Conservation (phyloP, 2,329 filamentous ascomycete genomes). For the Fusarium verticillioides region DNA sequence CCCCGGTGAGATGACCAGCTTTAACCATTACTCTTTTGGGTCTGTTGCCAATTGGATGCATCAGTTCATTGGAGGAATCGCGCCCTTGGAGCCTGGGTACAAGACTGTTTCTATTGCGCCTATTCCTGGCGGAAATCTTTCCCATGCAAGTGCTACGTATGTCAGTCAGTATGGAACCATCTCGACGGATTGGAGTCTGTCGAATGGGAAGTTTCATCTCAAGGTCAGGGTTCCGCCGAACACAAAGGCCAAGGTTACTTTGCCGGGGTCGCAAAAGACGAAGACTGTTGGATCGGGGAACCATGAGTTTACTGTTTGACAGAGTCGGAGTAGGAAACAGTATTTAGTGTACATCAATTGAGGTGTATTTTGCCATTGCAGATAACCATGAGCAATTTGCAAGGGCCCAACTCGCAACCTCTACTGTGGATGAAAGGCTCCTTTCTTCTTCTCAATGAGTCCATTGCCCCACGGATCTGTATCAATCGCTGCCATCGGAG, state of each 20-base stretch:
- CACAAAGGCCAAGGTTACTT: conserved; percentile 15
- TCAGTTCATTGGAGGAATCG: conserved; percentile 54
- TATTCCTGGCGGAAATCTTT: conserved; percentile 45
- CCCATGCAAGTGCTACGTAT: neutral
- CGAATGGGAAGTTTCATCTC: conserved; percentile 38
- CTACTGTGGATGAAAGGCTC: neutral
- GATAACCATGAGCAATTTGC: fast-evolving
- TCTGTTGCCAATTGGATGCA: conserved; percentile 61
- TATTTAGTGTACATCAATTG: neutral
- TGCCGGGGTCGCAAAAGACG: conserved; percentile 1
- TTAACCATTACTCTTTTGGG: conserved; percentile 63
- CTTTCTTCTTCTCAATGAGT: conserved; percentile 1
- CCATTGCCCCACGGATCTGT: conserved; percentile 6
- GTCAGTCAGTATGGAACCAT: neutral
- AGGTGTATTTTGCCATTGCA: neutral
- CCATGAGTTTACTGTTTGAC: conserved; percentile 9
- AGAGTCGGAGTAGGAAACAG: neutral
- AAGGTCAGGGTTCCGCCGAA: conserved; percentile 37
- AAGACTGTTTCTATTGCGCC: conserved; percentile 51
- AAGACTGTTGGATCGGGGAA: conserved; percentile 18
- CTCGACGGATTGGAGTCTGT: neutral
- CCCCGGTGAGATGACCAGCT: conserved; percentile 59
- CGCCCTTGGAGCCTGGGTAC: conserved; percentile 54
- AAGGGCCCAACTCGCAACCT: neutral
- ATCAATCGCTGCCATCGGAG: conserved; percentile 11